Evolutionary conservation across 345 rosid genomes (phyloP), one percentile per base, ranked within the genome.

Genomic region (Aquilaria sinensis): DNA sequence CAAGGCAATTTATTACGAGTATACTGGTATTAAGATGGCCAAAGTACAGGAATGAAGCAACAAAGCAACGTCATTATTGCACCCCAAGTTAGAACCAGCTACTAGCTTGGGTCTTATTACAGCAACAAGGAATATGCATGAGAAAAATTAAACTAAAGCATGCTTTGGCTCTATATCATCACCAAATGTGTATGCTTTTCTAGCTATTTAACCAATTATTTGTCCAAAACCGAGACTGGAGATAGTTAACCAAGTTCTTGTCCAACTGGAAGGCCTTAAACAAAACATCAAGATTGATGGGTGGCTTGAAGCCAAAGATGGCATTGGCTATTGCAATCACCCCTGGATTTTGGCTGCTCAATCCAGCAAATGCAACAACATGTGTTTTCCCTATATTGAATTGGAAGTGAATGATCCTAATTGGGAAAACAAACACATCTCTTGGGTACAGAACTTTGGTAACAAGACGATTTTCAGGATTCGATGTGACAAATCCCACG

Each of bases 401-500:
- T 43, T 77, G 75, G 68, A 73, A 77, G 69, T 77, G 81, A 29
- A 73, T 70, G 29, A 73, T 45, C 0, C 75, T 70, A 0, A 56
- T 23, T 0, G 77, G 77, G 64, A 70, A 70, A 15, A 77, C 73
- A 12, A 67, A 73, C 0, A 70, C 66, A 34, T 77, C 81, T 14
- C 75, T 70, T 1, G 46, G 47, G 53, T 73, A 12, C 0, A 77
- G 56, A 47, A 62, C 23, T 60, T 70, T 70, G 65, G 68, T 30
- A 56, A 67, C 31, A 23, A 73, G 60, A 1, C 47, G 60, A 46
- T 73, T 70, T 2, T 67, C 57, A 0, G 55, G 63, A 62, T 77
- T 67, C 12, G 71, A 70, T 6, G 78, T 67, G 7, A 37, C 5
- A 37, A 3, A 37, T 7, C 43, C 43, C 43, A 37, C 5, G 43